phyloP scores from a whole-genome alignment of 257 asterid species.

The Prunella vulgaris region DNA sequence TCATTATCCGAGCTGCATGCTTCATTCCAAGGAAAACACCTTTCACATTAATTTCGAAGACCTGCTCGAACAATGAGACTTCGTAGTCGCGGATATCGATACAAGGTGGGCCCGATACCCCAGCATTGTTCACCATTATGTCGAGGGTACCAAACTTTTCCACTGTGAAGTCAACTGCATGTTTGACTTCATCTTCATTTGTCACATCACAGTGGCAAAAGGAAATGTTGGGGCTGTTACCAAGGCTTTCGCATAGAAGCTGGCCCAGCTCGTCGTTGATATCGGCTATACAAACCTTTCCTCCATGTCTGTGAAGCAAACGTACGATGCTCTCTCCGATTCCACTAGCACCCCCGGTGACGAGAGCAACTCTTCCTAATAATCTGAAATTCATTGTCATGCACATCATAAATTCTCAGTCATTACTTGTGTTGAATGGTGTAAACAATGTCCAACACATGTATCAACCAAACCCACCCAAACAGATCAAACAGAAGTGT shows the following conservation, averaged over 20 bases:
- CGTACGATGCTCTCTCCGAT: slow-evolving; percentile 88
- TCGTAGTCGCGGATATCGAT: slow-evolving; percentile 68
- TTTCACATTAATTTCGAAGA: slow-evolving; percentile 62
- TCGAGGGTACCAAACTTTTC: slow-evolving; percentile 72
- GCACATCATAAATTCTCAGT: background rate
- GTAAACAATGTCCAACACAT: background rate
- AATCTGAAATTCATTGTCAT: slow-evolving; percentile 46
- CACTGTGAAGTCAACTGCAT: slow-evolving; percentile 67
- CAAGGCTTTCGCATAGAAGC: slow-evolving; percentile 39
- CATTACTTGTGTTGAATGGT: background rate
- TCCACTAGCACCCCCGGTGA: slow-evolving; percentile 91
- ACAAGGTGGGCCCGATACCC: slow-evolving; percentile 62
- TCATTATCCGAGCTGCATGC: slow-evolving; percentile 84
- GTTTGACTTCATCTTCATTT: slow-evolving; percentile 53
- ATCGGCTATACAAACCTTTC: slow-evolving; percentile 77
- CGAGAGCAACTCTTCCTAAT: slow-evolving; percentile 75
- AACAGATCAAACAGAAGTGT: background rate
- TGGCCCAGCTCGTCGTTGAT: slow-evolving; percentile 56
- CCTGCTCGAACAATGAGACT: slow-evolving; percentile 53
- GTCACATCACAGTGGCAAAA: slow-evolving; percentile 75
- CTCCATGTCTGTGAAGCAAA: slow-evolving; percentile 70
- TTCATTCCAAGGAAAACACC: slow-evolving; percentile 91
- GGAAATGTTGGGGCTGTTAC: slow-evolving; percentile 20
- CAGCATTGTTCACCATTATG: slow-evolving; percentile 89
- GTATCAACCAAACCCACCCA: background rate